Percentiles rank a stretch among this genome's conserved stretches.
Evolutionary conservation across 2,329 filamentous ascomycete genomes (phyloP).

Genomic region (Trichoderma sp.): DNA sequence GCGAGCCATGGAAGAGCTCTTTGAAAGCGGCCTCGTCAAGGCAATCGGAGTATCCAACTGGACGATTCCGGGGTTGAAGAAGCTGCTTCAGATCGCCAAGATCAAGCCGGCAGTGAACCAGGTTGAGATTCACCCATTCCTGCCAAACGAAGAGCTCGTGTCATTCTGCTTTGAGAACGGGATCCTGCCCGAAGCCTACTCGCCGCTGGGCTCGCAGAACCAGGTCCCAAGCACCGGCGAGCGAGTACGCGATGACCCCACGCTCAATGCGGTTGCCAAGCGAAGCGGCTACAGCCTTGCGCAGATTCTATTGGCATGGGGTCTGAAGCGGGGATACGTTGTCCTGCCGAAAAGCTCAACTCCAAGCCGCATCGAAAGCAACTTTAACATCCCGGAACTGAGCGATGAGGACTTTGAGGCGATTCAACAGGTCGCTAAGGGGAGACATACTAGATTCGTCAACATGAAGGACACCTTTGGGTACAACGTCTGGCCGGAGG

Average conservation of each 20-base stretch:
- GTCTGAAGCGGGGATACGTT: slow-evolving; percentile 75
- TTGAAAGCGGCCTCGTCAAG: slow-evolving; percentile 68
- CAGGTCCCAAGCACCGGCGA: slow-evolving; percentile 54
- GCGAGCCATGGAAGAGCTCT: slow-evolving; percentile 73
- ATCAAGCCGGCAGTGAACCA: slow-evolving; percentile 70
- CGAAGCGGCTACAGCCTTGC: slow-evolving; percentile 46
- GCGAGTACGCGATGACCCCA: slow-evolving; percentile 67
- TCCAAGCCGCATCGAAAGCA: slow-evolving; percentile 70
- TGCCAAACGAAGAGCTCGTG: slow-evolving; percentile 78
- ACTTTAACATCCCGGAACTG: slow-evolving; percentile 51
- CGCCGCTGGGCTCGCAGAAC: slow-evolving; percentile 17
- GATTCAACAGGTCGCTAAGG: slow-evolving; percentile 18
- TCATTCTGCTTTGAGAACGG: slow-evolving; percentile 71
- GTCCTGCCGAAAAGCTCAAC: slow-evolving; percentile 87
- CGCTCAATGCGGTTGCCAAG: slow-evolving; percentile 55
- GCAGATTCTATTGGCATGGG: slow-evolving; percentile 79
- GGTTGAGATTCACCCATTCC: slow-evolving; percentile 78
- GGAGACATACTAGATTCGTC: slow-evolving; percentile 8
- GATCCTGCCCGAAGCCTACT: slow-evolving; percentile 67
- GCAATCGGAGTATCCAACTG: slow-evolving; percentile 91
- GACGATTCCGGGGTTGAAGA: slow-evolving; percentile 77
- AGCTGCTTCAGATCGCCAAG: slow-evolving; percentile 62
- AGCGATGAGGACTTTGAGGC: slow-evolving; percentile 5
- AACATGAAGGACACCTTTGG: slow-evolving; percentile 24
- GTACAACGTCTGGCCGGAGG: slow-evolving; percentile 18